phyloP scores from a whole-genome alignment of 371 early-diverging fungal genomes.

The Zychaea mexicana region DNA sequence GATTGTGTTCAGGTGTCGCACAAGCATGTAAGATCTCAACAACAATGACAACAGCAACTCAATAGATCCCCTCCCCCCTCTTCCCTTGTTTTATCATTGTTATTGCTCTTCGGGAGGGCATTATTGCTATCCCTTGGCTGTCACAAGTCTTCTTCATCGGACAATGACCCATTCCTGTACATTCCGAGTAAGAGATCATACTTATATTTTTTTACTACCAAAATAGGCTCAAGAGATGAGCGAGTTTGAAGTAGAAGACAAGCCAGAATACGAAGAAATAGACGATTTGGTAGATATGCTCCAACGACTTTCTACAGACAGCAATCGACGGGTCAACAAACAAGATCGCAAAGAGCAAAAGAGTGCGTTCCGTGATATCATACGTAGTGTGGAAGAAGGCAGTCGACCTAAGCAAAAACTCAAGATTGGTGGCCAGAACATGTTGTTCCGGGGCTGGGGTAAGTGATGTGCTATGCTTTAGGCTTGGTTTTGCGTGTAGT shows the following conservation, averaged over 20 bases:
- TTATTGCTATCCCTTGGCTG: too few species aligned
- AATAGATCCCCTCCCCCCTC: too few species aligned
- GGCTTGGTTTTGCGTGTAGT: background rate
- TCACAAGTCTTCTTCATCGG: too few species aligned
- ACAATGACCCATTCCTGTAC: background rate
- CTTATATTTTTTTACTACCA: too few species aligned
- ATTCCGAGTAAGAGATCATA: too few species aligned
- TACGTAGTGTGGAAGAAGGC: slow-evolving; percentile 54
- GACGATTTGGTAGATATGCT: slow-evolving; percentile 55
- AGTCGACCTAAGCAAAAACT: slow-evolving; percentile 46
- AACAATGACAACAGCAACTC: too few species aligned
- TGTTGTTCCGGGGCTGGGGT: slow-evolving; percentile 53
- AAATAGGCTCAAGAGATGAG: slow-evolving; percentile 27
- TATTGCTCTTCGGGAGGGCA: background rate
- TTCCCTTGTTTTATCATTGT: too few species aligned
- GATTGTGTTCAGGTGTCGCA: slow-evolving; percentile 31
- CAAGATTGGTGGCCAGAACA: slow-evolving; percentile 30
- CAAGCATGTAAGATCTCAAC: background rate
- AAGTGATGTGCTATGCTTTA: background rate
- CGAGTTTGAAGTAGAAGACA: slow-evolving; percentile 42
- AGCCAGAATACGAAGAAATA: slow-evolving; percentile 44
- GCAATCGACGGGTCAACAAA: slow-evolving; percentile 58
- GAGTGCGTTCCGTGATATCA: slow-evolving; percentile 66
- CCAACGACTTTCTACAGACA: slow-evolving; percentile 56
- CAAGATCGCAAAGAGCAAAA: slow-evolving; percentile 64